A percentile compares a stretch with the other conserved stretches of the same genome.
phyloP scores from a whole-genome alignment of 495 filamentous ascomycete species.

The Aspergillus wentii region DNA sequence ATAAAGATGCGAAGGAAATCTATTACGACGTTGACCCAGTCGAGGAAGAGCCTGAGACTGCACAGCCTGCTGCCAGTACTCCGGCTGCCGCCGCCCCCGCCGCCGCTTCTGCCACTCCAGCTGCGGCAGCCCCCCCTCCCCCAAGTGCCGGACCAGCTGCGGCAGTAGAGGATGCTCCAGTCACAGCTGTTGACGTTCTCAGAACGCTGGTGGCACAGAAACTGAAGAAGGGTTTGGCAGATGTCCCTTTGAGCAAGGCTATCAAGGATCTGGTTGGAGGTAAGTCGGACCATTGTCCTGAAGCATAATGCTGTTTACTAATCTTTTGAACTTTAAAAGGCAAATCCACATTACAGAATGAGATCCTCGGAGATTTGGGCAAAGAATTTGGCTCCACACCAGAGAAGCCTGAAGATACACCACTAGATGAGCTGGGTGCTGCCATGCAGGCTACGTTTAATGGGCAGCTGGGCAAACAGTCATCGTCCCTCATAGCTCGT shows the following conservation, averaged over 20 bases:
- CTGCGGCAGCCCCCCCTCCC: constrained; percentile 52
- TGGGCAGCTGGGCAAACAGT: constrained; percentile 95
- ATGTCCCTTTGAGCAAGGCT: constrained; percentile 91
- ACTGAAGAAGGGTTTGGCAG: constrained; percentile 85
- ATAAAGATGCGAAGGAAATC: constrained; percentile 98
- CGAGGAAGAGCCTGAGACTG: constrained; percentile 75
- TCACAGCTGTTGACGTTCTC: constrained; percentile 84
- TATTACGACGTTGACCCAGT: constrained; percentile 98
- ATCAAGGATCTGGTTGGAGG: constrained; percentile 99
- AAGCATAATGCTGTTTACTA: background rate
- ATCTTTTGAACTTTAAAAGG: constrained; percentile 41
- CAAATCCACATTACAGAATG: constrained; percentile 96
- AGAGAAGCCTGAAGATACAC: constrained; percentile 97
- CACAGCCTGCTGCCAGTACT: constrained; percentile 38
- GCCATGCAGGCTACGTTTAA: constrained; percentile 98
- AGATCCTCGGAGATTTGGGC: constrained; percentile 91
- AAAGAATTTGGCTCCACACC: constrained; percentile 98
- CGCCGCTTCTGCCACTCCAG: constrained; percentile 44
- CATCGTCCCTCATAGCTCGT: constrained; percentile 85
- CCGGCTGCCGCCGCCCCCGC: constrained; percentile 24
- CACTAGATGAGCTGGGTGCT: constrained; percentile 90
- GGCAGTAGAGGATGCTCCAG: constrained; percentile 77
- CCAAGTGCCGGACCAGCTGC: constrained; percentile 84
- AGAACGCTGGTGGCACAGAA: constrained; percentile 95
- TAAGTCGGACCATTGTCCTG: constrained; percentile 42